Conservation (phyloP, 176 grass and related monocot genomes). For the Aegilops bicornis region DNA sequence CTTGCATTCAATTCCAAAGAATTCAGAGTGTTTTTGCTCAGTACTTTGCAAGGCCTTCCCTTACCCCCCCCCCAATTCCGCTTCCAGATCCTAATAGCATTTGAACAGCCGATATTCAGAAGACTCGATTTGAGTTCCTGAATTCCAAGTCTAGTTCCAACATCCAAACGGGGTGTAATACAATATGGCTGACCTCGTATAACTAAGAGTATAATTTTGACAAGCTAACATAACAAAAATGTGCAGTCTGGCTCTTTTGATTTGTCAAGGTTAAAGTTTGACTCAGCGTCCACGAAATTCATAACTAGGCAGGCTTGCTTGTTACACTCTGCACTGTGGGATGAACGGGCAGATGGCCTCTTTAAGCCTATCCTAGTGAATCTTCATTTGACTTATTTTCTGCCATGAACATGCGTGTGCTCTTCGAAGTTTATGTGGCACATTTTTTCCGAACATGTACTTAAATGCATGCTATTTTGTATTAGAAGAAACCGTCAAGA, state of each 20-base stretch:
- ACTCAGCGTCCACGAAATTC: background rate
- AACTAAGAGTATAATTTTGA: background rate
- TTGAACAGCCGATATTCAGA: background rate
- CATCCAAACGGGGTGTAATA: background rate
- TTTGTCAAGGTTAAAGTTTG: background rate
- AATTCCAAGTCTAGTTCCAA: background rate
- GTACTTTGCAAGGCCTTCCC: background rate
- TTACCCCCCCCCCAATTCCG: background rate
- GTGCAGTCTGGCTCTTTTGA: background rate
- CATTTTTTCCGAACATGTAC: background rate
- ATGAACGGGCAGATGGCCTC: too few species aligned
- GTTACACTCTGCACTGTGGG: slow-evolving; percentile 4
- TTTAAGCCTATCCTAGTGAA: too few species aligned
- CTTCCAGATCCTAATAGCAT: background rate
- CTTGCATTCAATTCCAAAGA: background rate
- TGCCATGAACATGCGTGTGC: background rate
- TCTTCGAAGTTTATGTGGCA: background rate
- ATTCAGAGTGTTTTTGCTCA: background rate
- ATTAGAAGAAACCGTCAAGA: background rate
- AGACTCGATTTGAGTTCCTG: background rate
- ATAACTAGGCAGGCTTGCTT: slow-evolving; percentile 1
- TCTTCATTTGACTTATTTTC: too few species aligned
- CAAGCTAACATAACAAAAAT: background rate
- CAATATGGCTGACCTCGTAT: background rate
- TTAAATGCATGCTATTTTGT: background rate